Percentiles rank a stretch among this genome's conserved stretches.
phyloP scores from a whole-genome alignment of 2,329 filamentous ascomycete genomes.

The Phaeosphaeria sp. region DNA sequence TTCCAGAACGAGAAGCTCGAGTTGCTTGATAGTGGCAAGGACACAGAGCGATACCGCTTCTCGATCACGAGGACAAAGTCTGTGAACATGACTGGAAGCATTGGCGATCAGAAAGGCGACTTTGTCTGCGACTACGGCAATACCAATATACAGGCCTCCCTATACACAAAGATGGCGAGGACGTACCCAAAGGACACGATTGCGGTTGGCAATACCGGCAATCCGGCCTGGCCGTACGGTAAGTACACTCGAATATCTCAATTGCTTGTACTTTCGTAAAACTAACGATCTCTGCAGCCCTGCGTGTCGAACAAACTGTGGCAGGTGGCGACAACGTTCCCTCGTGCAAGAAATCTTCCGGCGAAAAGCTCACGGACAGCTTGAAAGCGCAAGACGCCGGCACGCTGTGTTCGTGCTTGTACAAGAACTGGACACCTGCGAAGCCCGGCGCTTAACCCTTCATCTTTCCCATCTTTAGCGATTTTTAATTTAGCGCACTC shows the following conservation, averaged over 20 bases:
- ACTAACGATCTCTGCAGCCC: constrained; percentile 42
- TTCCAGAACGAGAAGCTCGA: constrained; percentile 62
- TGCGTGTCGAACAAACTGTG: constrained; percentile 63
- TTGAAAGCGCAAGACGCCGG: constrained; percentile 44
- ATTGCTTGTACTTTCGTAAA: constrained; percentile 13
- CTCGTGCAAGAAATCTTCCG: constrained; percentile 57
- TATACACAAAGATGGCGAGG: constrained; percentile 65
- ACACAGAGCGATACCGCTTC: constrained; percentile 66
- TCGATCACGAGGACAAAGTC: constrained; percentile 60
- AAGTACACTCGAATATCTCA: constrained; percentile 8
- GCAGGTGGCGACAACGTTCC: constrained; percentile 59
- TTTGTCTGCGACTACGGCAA: constrained; percentile 66
- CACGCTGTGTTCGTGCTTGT: constrained; percentile 55
- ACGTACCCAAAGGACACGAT: constrained; percentile 45
- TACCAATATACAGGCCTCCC: constrained; percentile 62
- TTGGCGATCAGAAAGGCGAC: constrained; percentile 54
- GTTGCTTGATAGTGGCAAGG: constrained; percentile 56
- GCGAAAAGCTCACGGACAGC: constrained; percentile 43
- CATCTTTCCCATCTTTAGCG: no score
- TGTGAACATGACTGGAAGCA: constrained; percentile 56
- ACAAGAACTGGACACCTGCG: constrained; percentile 50
- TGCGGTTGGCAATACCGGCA: constrained; percentile 34
- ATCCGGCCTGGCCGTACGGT: constrained; percentile 46
- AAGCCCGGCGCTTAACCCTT: not conserved
- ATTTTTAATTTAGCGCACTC: not conserved